phyloP scores from a whole-genome alignment of 1,139 yeast species.

The Trichomonascaceae sp. region DNA sequence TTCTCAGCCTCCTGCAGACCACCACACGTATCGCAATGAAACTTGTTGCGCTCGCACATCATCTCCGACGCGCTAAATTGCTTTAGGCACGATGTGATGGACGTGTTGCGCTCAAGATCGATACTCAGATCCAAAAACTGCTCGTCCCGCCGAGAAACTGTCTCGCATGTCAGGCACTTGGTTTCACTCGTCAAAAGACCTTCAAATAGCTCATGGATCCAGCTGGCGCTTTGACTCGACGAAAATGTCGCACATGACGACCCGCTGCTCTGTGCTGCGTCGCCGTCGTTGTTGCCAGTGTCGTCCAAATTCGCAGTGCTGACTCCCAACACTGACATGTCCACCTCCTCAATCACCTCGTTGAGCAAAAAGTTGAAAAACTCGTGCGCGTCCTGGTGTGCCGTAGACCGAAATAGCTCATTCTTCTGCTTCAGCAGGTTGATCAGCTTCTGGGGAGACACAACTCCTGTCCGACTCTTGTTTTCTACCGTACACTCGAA shows the following conservation, averaged over 20 bases:
- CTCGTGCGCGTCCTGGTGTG: slow-evolving; percentile 99
- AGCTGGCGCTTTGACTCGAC: slow-evolving; percentile 26
- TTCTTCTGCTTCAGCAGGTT: slow-evolving; percentile 70
- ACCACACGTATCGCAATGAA: slow-evolving; percentile 82
- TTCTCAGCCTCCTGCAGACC: slow-evolving; percentile 92
- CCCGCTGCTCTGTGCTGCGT: slow-evolving; percentile 15
- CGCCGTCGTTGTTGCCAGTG: slow-evolving; percentile 2
- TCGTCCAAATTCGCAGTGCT: slow-evolving; percentile 2
- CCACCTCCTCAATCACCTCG: slow-evolving; percentile 62
- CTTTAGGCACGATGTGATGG: slow-evolving; percentile 62
- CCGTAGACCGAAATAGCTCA: slow-evolving; percentile 70
- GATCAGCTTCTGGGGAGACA: slow-evolving; percentile 65
- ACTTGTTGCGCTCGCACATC: slow-evolving; percentile 76
- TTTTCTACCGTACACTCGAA: slow-evolving; percentile 77
- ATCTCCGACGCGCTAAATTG: slow-evolving; percentile 80
- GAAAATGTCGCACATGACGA: slow-evolving; percentile 14
- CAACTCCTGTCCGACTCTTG: slow-evolving; percentile 60
- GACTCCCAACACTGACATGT: slow-evolving; percentile 15
- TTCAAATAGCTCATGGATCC: slow-evolving; percentile 67
- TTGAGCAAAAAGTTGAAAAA: slow-evolving; percentile 78
- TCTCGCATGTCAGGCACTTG: slow-evolving; percentile 82
- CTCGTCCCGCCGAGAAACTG: slow-evolving; percentile 73
- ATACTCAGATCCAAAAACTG: slow-evolving; percentile 75
- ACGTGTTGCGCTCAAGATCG: slow-evolving; percentile 65
- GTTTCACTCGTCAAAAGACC: slow-evolving; percentile 82